Conservation (phyloP, 305 asterid genomes). For the Rubia tinctorum region DNA sequence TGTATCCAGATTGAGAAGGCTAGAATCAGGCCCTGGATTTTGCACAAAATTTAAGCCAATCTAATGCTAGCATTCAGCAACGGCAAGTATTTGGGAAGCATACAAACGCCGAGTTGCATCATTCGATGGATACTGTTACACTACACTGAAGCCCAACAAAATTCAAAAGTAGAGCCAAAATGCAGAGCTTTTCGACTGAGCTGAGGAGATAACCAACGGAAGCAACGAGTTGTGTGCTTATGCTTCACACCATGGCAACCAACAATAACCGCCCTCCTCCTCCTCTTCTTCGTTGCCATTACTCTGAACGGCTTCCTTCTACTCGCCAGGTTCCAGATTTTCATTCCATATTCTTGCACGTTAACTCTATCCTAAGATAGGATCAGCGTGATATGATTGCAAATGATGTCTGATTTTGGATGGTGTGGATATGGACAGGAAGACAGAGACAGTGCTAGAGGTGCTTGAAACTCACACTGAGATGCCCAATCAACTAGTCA, state of each 20-base stretch:
- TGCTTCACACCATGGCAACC: not conserved
- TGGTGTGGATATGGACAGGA: slow-evolving; percentile 33
- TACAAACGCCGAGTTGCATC: not conserved
- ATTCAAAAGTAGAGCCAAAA: not conserved
- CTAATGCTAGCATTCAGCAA: not conserved
- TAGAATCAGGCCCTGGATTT: not conserved
- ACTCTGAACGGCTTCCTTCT: slow-evolving; percentile 39
- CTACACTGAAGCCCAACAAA: not conserved
- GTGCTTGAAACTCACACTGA: slow-evolving; percentile 23
- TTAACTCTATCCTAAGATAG: no score
- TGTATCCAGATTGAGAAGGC: not conserved
- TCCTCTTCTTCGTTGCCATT: slow-evolving; percentile 26
- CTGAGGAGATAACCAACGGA: not conserved
- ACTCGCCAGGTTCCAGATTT: slow-evolving; percentile 5
- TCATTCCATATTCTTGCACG: no score
- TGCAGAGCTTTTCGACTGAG: not conserved
- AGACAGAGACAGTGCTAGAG: slow-evolving; percentile 30
- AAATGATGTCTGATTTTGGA: not conserved
- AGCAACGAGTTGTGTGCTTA: not conserved
- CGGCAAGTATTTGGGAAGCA: not conserved
- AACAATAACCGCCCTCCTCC: slow-evolving; percentile 15
- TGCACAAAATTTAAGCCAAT: not conserved
- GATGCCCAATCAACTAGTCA: slow-evolving; percentile 9
- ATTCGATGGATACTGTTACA: no score
- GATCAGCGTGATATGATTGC: not conserved